Percentiles rank a stretch among this genome's conserved stretches.
phyloP scores from a whole-genome alignment of 75 land plant genomes.

The Cryptomeria japonica region DNA sequence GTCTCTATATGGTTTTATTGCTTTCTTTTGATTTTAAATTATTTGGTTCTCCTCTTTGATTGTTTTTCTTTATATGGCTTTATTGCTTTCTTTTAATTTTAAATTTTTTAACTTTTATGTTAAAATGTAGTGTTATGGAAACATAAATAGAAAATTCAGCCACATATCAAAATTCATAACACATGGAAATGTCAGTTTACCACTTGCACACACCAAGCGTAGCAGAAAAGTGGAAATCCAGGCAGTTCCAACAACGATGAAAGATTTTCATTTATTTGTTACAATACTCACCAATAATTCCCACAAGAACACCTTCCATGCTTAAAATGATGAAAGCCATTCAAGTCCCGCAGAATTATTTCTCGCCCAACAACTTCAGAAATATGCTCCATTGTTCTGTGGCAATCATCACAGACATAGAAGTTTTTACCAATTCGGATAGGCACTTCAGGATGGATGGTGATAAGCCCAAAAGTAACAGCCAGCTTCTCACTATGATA shows the following conservation, averaged over 20 bases:
- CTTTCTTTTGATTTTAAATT: too few relatives aligned
- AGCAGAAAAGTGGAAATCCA: not conserved
- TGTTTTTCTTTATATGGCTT: too few relatives aligned
- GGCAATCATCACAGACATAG: slow-evolving; percentile 15
- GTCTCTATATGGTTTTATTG: too few relatives aligned
- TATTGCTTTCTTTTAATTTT: too few relatives aligned
- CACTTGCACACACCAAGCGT: not conserved
- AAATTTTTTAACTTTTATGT: too few relatives aligned
- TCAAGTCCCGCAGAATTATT: slow-evolving; percentile 13
- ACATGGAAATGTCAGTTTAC: not conserved
- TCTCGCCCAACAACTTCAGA: slow-evolving; percentile 12
- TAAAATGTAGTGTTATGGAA: too few relatives aligned
- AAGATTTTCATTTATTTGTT: not conserved
- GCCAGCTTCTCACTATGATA: slow-evolving; percentile 18
- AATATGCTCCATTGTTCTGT: not conserved
- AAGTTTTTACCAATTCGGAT: slow-evolving; percentile 47
- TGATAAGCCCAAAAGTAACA: slow-evolving; percentile 19
- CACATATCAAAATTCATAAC: not conserved
- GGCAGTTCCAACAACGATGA: not conserved
- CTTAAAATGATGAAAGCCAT: slow-evolving; percentile 23
- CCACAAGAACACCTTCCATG: slow-evolving; percentile 23
- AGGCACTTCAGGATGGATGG: slow-evolving; percentile 15
- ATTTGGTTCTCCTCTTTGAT: too few relatives aligned
- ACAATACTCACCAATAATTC: slow-evolving; percentile 11
- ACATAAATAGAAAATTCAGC: not conserved